phyloP scores from a whole-genome alignment of 1,284 basidiomycete genomes.

The Ustilago shanxiensis region DNA sequence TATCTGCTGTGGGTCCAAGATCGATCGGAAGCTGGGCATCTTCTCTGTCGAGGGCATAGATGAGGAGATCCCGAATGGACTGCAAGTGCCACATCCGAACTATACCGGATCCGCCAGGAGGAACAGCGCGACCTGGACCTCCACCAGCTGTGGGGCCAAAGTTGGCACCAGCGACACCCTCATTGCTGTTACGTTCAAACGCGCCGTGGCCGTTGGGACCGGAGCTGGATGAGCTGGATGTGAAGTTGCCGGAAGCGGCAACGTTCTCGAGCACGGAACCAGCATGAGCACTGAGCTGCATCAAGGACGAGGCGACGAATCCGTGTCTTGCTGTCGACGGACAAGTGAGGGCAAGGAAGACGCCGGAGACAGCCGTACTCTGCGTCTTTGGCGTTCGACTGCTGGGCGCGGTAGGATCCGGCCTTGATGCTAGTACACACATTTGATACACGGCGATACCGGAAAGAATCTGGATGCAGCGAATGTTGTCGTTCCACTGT shows the following conservation, averaged over 20 bases:
- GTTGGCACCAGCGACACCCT: conserved; percentile 44
- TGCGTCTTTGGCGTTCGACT: background rate
- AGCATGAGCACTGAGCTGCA: conserved; percentile 51
- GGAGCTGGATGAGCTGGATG: conserved; percentile 23
- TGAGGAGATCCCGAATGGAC: conserved; percentile 46
- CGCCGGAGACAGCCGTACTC: conserved; percentile 21
- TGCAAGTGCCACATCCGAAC: conserved; percentile 63
- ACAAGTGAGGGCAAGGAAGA: conserved; percentile 55
- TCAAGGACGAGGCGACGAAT: conserved; percentile 30
- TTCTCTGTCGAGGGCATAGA: conserved; percentile 49
- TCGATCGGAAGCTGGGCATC: conserved; percentile 46
- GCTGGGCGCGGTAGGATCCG: background rate
- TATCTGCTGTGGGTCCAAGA: conserved; percentile 16
- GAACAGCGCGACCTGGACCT: conserved; percentile 45
- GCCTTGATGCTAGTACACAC: conserved; percentile 41
- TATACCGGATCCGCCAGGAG: conserved; percentile 45
- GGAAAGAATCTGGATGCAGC: conserved; percentile 51
- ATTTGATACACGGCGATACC: conserved; percentile 58
- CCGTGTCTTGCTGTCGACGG: conserved; percentile 19
- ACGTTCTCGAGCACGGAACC: conserved; percentile 47
- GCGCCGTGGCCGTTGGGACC: conserved; percentile 22
- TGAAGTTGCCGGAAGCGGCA: conserved; percentile 5
- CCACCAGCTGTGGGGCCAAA: conserved; percentile 53
- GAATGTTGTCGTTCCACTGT: conserved; percentile 50
- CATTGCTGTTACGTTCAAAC: conserved; percentile 11